These are phyloP conservation scores for Violaceomyces palustris DNA, from an alignment of 1,284 basidiomycete genomes.

Conservation along the genomic window DNA sequence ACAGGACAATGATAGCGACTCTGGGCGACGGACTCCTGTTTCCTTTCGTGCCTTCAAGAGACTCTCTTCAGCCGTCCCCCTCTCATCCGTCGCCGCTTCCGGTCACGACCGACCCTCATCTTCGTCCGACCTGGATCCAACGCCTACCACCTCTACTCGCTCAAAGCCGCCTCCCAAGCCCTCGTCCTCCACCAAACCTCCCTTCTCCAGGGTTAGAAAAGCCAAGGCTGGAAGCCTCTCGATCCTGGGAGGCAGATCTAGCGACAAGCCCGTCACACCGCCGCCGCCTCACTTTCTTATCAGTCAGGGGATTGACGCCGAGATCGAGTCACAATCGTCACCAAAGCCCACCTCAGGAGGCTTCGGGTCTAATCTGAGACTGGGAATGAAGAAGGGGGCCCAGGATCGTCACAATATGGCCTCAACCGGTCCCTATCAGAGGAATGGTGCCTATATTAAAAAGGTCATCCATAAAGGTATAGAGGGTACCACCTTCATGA, in stretches of 20 bases:
- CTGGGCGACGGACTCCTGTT: slow-evolving; percentile 29
- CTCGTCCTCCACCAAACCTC: slow-evolving; percentile 15
- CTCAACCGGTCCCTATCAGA: too few relatives aligned
- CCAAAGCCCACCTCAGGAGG: background rate
- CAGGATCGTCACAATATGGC: slow-evolving; percentile 4
- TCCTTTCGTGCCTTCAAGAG: slow-evolving; percentile 27
- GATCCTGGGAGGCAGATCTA: background rate
- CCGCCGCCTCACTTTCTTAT: background rate
- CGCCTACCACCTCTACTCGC: background rate
- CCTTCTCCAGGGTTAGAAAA: slow-evolving; percentile 11
- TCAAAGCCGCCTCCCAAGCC: slow-evolving; percentile 20
- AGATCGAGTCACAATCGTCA: background rate
- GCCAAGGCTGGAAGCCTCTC: slow-evolving; percentile 30
- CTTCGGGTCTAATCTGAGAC: too few relatives aligned
- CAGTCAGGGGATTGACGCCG: background rate
- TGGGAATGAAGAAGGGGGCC: too few relatives aligned
- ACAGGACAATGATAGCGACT: too few relatives aligned
- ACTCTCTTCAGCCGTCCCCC: slow-evolving; percentile 17
- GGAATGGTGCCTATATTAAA: too few relatives aligned
- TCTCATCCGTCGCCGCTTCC: background rate
- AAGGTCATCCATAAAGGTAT: too few relatives aligned
- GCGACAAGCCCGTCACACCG: slow-evolving; percentile 2
- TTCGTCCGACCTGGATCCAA: background rate
- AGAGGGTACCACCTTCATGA: slow-evolving; percentile 15
- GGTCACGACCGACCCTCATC: background rate